Evolutionary conservation across 1,284 basidiomycete species (phyloP).

Genomic region (Irpex sp.): DNA sequence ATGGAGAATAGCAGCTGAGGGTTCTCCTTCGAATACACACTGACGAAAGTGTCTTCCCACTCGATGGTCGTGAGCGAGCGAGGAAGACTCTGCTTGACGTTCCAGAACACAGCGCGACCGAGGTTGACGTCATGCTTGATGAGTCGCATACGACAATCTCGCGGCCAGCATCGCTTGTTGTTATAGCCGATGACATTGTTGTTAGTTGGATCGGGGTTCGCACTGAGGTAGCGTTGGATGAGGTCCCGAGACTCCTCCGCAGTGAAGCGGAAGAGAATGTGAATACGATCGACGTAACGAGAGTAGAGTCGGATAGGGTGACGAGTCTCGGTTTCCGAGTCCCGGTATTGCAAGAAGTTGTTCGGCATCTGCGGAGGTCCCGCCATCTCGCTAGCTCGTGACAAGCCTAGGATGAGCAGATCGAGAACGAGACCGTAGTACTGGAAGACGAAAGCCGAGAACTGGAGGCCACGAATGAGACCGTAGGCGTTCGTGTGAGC

Average conservation of each 20-base stretch:
- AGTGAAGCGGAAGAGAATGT: slow-evolving; percentile 97
- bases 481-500: slow-evolving; percentile 91
- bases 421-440: slow-evolving; percentile 92
- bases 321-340: slow-evolving; percentile 88
- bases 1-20: slow-evolving; percentile 98
- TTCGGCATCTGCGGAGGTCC: slow-evolving; percentile 94
- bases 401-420: slow-evolving; percentile 88
- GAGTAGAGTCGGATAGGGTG: slow-evolving; percentile 96
- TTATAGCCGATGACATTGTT: slow-evolving; percentile 99
- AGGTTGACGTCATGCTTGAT: slow-evolving; percentile 99
- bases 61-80: slow-evolving; percentile 97
- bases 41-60: slow-evolving; percentile 97
- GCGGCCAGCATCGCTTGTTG: slow-evolving; percentile 98
- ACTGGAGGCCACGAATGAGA: slow-evolving; percentile 92
- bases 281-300: slow-evolving; percentile 89
- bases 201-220: slow-evolving; percentile 97
- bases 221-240: slow-evolving; percentile 95
- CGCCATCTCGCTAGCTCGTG: slow-evolving; percentile 95
- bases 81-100: slow-evolving; percentile 96
- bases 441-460: slow-evolving; percentile 97
- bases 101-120: slow-evolving; percentile 98
- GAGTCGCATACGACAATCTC: slow-evolving; percentile 97
- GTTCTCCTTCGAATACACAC: slow-evolving; percentile 97
- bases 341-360: slow-evolving; percentile 94
- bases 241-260: slow-evolving; percentile 97